Conservation (phyloP, 129 eudicot species). For the Arctium minus region DNA sequence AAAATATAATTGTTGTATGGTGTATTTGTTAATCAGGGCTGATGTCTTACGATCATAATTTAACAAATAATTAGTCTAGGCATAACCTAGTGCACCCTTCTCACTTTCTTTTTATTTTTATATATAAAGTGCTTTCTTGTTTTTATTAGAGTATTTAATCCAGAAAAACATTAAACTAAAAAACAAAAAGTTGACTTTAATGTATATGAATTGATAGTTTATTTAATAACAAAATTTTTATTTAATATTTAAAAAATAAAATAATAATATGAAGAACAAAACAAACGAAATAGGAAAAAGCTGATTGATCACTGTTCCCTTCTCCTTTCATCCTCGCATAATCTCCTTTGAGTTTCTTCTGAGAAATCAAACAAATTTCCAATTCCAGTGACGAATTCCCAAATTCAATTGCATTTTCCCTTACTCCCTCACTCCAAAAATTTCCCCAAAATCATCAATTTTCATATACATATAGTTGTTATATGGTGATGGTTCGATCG, state of each 20-base stretch:
- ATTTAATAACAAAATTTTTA: background rate
- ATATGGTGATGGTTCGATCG: constrained; percentile 16
- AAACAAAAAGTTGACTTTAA: background rate
- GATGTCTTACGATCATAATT: too few relatives aligned
- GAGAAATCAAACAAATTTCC: constrained; percentile 2
- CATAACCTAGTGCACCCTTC: too few relatives aligned
- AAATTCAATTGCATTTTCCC: constrained; percentile 10
- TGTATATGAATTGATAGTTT: background rate
- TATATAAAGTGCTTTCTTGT: too few relatives aligned
- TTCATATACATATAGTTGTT: background rate
- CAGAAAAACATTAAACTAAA: too few relatives aligned
- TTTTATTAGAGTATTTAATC: too few relatives aligned
- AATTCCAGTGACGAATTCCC: constrained; percentile 12
- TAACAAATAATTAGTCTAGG: too few relatives aligned
- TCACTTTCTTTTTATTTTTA: too few relatives aligned
- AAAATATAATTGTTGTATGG: too few relatives aligned
- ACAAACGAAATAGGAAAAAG: constrained; percentile 11
- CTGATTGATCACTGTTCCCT: constrained; percentile 21
- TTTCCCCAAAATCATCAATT: background rate
- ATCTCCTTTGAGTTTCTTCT: constrained; percentile 11
- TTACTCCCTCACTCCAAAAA: constrained; percentile 20
- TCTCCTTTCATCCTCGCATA: constrained; percentile 19
- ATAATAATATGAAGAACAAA: constrained; percentile 7
- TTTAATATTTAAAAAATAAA: background rate
- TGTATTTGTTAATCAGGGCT: too few relatives aligned